Evolutionary conservation across 2,329 filamentous ascomycete species (phyloP).

Genomic region (Scedosporium aurantiacum): DNA sequence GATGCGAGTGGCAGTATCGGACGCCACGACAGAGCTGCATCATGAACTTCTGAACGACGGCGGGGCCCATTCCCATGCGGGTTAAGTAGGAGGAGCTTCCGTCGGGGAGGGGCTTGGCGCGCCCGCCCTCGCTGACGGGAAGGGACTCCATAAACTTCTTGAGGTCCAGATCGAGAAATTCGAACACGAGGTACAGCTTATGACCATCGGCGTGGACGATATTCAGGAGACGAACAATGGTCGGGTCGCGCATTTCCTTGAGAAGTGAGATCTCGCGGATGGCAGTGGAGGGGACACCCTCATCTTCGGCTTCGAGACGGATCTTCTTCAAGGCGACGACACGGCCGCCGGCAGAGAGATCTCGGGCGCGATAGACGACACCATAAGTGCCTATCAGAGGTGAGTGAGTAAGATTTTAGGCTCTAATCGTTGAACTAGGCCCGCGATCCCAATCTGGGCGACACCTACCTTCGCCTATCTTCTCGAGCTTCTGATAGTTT

Average conservation of each 20-base stretch:
- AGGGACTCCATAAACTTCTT: conserved; percentile 96
- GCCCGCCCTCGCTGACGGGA: conserved; percentile 71
- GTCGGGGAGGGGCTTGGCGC: conserved; percentile 75
- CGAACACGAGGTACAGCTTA: conserved; percentile 87
- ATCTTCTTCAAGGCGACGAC: conserved; percentile 95
- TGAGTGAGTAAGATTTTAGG: background rate
- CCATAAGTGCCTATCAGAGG: conserved; percentile 66
- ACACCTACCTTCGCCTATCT: conserved; percentile 79
- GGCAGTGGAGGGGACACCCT: conserved; percentile 83
- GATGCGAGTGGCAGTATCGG: conserved; percentile 79
- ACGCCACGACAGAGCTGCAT: conserved; percentile 75
- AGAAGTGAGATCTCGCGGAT: conserved; percentile 90
- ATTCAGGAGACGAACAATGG: conserved; percentile 79
- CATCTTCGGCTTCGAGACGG: conserved; percentile 86
- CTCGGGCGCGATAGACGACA: conserved; percentile 88
- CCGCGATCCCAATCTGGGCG: no score
- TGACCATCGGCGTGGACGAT: conserved; percentile 92
- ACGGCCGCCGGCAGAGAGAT: conserved; percentile 68
- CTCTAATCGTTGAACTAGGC: background rate
- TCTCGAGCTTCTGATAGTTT: conserved; percentile 94
- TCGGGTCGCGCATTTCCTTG: conserved; percentile 88
- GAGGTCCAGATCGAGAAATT: conserved; percentile 82
- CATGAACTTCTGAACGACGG: conserved; percentile 90
- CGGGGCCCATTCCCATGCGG: conserved; percentile 61
- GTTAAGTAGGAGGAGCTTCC: conserved; percentile 54